Evolutionary conservation across 164 flowering plant species (phyloP), one percentile per base, ranked within the genome.

Genomic region (Houttuynia cordata): DNA sequence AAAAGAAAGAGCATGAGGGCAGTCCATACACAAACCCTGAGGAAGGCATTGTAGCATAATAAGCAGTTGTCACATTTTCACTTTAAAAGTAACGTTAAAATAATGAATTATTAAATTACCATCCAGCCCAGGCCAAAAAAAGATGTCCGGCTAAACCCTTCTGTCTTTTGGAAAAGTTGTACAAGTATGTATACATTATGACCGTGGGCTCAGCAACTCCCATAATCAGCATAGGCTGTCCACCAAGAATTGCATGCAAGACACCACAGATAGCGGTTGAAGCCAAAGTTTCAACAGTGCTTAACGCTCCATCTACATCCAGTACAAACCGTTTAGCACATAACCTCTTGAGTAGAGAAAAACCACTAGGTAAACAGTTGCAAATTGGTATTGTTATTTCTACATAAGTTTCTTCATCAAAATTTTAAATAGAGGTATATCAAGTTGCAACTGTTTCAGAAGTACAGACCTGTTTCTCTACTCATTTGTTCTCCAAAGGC

Each of bases 121-220:
- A 83, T 73, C 79, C 83, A 49, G 84, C 64, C 84, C 87, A 83
- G 39, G 87, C 81, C 66, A 80, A 65, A 71, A 72, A 83, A 42
- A 83, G 68, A 20, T 73, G 71, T 19, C 14, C 42, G 14, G 81
- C 87, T 21, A 80, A 54, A 30, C 72, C 78, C 20, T 55, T 41
- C 60, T 63, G 71, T 39, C 61, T 67, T 66, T 77, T 80, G 18
- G 71, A 17, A 58, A 83, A 80, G 56, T 20, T 83, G 70, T 75
- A 80, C 66, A 83, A 58, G 58, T 78, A 83, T 10, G 76, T 64
- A 64, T 83, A 83, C 88, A 83, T 83, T 40, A 83, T 78, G 42
- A 83, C 76, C 4, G 85, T 83, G n/a, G 85, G 88, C 69, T 83
- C 88, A 40, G 88, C 85, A 42, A 83, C 88, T 52, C 88, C 88